Conservation (phyloP, 306 rosid genomes). For the Vigna mungo region DNA sequence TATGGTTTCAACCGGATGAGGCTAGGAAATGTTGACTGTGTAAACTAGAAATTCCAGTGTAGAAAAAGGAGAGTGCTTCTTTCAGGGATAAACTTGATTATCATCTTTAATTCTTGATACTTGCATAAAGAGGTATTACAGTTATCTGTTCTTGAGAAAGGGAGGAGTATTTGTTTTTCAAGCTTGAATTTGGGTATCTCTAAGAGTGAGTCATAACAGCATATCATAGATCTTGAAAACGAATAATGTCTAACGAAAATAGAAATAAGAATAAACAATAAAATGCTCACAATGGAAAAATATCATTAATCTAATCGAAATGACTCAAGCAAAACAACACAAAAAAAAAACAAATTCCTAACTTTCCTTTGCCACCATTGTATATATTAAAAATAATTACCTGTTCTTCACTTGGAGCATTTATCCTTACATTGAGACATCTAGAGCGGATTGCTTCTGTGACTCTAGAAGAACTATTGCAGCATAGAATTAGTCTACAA, state of each 20-base stretch:
- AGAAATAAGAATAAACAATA: not conserved
- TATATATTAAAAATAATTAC: conserved; percentile 43
- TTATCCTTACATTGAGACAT: conserved; percentile 86
- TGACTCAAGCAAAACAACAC: not conserved
- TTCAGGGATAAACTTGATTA: too few relatives aligned
- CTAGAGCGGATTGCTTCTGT: conserved; percentile 97
- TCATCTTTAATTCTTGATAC: too few relatives aligned
- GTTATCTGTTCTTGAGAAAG: too few relatives aligned
- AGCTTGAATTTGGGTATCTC: too few relatives aligned
- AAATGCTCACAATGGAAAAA: not conserved
- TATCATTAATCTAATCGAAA: conserved; percentile 15
- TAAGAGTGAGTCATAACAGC: not conserved
- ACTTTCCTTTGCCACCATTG: not conserved
- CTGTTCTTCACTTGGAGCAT: conserved; percentile 87
- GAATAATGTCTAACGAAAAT: not conserved
- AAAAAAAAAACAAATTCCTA: not conserved
- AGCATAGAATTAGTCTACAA: conserved; percentile 89
- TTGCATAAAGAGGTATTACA: too few relatives aligned
- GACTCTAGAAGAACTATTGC: conserved; percentile 97
- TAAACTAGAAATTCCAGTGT: too few relatives aligned
- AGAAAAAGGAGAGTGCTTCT: too few relatives aligned
- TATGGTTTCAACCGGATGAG: too few relatives aligned
- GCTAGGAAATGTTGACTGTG: too few relatives aligned
- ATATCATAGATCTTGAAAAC: conserved; percentile 2
- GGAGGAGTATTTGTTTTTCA: too few relatives aligned